Evolutionary conservation across 306 rosid species (phyloP).

Genomic region (Cicer yamashitae): DNA sequence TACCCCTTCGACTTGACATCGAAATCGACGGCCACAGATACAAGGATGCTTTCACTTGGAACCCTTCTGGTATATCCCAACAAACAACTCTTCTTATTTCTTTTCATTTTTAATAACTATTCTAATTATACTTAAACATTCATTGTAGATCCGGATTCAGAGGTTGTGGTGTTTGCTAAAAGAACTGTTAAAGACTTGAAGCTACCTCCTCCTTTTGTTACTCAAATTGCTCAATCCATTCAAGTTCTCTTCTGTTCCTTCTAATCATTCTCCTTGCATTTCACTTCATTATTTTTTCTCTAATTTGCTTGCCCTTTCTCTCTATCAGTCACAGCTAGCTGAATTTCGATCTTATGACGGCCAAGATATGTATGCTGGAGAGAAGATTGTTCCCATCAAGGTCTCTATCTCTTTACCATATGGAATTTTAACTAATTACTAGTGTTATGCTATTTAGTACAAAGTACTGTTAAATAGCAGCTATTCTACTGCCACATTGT

Average conservation of each 20-base stretch:
- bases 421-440: too few species aligned
- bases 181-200: conserved; percentile 83
- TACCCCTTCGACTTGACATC: conserved; percentile 79
- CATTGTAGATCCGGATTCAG: conserved; percentile 76
- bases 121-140: not conserved
- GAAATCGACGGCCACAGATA: conserved; percentile 77
- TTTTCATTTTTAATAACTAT: not conserved
- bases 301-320: conserved; percentile 19
- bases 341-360: conserved; percentile 85
- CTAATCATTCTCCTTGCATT: not conserved
- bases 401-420: conserved; percentile 30
- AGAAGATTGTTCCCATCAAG: conserved; percentile 90
- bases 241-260: conserved; percentile 49
- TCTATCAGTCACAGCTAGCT: conserved; percentile 72
- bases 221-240: conserved; percentile 82
- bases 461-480: too few species aligned
- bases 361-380: conserved; percentile 89
- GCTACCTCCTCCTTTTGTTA: conserved; percentile 79
- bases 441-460: not conserved
- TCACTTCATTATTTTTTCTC: not conserved
- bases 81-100: not conserved
- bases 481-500: too few species aligned
- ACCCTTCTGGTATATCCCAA: conserved; percentile 71
- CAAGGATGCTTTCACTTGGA: conserved; percentile 94
- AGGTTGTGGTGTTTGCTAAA: conserved; percentile 75